A percentile compares a stretch with the other conserved stretches of the same genome.
These are phyloP conservation scores for Vaccinium corymbosum DNA, from an alignment of 148 eudicot species.

Conservation along the genomic window DNA sequence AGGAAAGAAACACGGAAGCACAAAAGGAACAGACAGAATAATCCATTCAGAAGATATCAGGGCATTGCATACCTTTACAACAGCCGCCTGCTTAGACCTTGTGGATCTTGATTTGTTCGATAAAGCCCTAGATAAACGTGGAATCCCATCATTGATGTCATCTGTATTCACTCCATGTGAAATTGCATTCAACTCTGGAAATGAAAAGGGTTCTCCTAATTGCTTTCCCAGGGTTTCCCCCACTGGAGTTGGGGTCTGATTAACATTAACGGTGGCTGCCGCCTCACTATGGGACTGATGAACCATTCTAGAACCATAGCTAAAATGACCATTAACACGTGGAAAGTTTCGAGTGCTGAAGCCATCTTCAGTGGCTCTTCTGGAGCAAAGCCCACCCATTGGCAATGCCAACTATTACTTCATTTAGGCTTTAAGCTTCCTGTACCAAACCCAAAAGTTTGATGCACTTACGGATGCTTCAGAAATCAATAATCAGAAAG, in stretches of 20 bases:
- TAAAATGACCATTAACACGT: slow-evolving; percentile 53
- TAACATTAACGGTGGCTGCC: slow-evolving; percentile 27
- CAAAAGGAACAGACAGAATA: slow-evolving; percentile 3
- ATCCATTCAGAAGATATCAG: background rate
- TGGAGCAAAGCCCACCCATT: slow-evolving; percentile 96
- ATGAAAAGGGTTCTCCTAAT: slow-evolving; percentile 56
- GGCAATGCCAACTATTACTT: slow-evolving; percentile 22
- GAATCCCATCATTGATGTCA: slow-evolving; percentile 77
- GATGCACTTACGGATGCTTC: slow-evolving; percentile 13
- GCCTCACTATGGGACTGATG: slow-evolving; percentile 39
- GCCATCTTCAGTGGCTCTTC: slow-evolving; percentile 66
- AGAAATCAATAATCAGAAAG: background rate
- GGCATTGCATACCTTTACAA: slow-evolving; percentile 59
- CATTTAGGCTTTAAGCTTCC: slow-evolving; percentile 27
- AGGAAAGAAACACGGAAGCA: background rate
- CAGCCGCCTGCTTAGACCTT: slow-evolving; percentile 73
- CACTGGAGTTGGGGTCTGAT: slow-evolving; percentile 21
- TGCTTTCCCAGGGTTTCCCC: slow-evolving; percentile 41
- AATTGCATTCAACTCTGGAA: slow-evolving; percentile 41
- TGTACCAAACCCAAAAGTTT: background rate
- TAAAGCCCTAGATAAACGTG: slow-evolving; percentile 56
- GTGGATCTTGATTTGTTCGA: slow-evolving; percentile 74
- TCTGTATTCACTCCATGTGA: slow-evolving; percentile 32
- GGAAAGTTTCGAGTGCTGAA: slow-evolving; percentile 43
- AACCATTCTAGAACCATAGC: slow-evolving; percentile 39